Base-by-base conservation (phyloP, 2,329 filamentous ascomycete genomes). In the Diaporthe eres region DNA sequence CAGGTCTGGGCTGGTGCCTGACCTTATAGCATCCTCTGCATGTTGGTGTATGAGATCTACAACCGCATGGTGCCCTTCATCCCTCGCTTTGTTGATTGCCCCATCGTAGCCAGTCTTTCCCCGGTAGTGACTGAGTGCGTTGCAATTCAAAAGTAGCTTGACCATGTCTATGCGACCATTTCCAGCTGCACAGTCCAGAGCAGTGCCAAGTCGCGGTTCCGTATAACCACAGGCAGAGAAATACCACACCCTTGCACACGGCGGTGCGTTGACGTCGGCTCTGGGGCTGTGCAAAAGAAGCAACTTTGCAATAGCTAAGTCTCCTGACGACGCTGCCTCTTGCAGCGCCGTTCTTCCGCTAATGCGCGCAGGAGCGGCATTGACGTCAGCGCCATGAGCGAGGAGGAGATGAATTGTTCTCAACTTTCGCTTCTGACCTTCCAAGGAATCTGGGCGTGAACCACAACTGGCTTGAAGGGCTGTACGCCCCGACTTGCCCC, bases 61-160 rank as follows among this genome's bases (percentile, higher is more conserved):
- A 10, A 71, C 51, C 0, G 67, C 49, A 44, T n/a, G 28, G n/a
- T 71, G 67, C 1, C 34, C 34, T 13, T 12, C 0, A 2, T 17
- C 2, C n/a, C 31, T 39, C 1, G 67, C 67, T 2, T n/a, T 1
- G 1, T n/a, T 0, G 19, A 71, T 57, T 5, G 67, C 67, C 31
- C 67, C 67, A 15, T 58, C 67, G 12, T 71, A 71, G 13, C 67
- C 67, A 47, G 67, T 71, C 15, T 34, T 28, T 8, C 67, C 67
- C 39, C 51, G 37, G 28, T 22, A 4, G n/a, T 57, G 17, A 8
- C 67, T 71, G 9, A 71, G 67, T 34, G 67, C 67, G 28, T 71
- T 53, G 31, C 6, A 39, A 25, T 44, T 71, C 10, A 71, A 31
- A 57, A 71, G 49, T 25, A 71, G 25, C 42, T 71, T 71, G 2